Percentiles rank a stretch among this genome's conserved stretches.
Conservation (phyloP, 768 basidiomycete genomes). For the Russula ochroleuca region DNA sequence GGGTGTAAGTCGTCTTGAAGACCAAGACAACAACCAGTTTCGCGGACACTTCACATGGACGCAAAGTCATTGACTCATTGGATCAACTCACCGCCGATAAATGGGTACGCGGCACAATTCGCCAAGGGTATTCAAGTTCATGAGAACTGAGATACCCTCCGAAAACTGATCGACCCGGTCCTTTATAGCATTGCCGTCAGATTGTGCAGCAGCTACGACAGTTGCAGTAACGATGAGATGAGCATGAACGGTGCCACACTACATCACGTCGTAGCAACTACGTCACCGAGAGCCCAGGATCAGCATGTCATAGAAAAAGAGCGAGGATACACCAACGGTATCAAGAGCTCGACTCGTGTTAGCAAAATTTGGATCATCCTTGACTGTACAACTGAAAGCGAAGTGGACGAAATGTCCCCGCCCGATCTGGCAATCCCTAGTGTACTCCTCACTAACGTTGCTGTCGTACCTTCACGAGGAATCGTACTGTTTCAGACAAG, state of each 20-base stretch:
- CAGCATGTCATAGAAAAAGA: neutral
- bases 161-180: conserved; percentile 29
- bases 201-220: neutral
- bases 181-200: conserved; percentile 18
- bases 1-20: conserved; percentile 46
- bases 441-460: too few relatives aligned
- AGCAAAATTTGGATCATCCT: neutral
- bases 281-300: neutral
- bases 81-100: conserved; percentile 30
- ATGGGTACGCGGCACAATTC: conserved; percentile 32
- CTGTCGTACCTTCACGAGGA: too few relatives aligned
- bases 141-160: conserved; percentile 30
- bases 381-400: too few relatives aligned
- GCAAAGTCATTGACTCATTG: neutral
- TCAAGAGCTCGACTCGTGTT: neutral
- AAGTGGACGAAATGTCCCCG: too few relatives aligned
- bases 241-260: neutral
- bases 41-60: neutral
- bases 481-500: too few relatives aligned
- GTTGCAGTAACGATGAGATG: conserved; percentile 8
- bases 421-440: too few relatives aligned
- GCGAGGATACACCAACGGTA: neutral
- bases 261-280: neutral
- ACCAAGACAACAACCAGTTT: conserved; percentile 44
- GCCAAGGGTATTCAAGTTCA: conserved; percentile 33